These are phyloP conservation scores for Scolecobasidium constrictum DNA, from an alignment of 2,329 filamentous ascomycete genomes.

Conservation along the genomic window DNA sequence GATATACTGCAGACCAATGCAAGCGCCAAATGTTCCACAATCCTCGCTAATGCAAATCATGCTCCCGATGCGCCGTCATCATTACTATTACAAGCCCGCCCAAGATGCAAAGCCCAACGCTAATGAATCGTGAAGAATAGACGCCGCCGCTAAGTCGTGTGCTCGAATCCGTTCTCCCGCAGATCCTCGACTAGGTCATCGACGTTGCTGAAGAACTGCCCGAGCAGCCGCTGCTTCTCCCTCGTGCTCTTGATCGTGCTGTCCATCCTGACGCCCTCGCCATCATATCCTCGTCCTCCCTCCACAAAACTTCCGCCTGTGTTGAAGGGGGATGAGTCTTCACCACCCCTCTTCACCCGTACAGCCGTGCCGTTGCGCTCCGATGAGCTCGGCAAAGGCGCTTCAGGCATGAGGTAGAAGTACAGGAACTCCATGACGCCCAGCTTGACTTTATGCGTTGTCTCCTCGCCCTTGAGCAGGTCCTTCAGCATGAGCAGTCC, in stretches of 20 bases:
- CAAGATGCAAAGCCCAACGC: no score
- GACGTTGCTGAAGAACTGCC: conserved; percentile 68
- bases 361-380: background rate
- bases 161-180: conserved; percentile 63
- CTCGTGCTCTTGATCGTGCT: conserved; percentile 43
- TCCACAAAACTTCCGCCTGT: conserved; percentile 1
- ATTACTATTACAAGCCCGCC: no score
- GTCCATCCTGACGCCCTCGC: conserved; percentile 26
- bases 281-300: conserved; percentile 13
- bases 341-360: background rate
- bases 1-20: no score
- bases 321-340: conserved; percentile 15
- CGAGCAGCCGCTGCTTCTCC: conserved; percentile 72
- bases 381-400: background rate
- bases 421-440: conserved; percentile 97
- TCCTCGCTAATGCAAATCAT: no score
- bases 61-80: no score
- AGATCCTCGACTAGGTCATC: conserved; percentile 79
- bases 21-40: no score
- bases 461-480: conserved; percentile 81
- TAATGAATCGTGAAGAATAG: no score
- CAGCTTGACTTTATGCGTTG: conserved; percentile 79
- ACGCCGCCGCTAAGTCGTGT: no score
- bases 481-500: conserved; percentile 85
- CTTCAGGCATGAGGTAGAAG: conserved; percentile 74